These are phyloP conservation scores for Rhizopogon vesiculosus DNA, from an alignment of 768 basidiomycete genomes.

Conservation along the genomic window DNA sequence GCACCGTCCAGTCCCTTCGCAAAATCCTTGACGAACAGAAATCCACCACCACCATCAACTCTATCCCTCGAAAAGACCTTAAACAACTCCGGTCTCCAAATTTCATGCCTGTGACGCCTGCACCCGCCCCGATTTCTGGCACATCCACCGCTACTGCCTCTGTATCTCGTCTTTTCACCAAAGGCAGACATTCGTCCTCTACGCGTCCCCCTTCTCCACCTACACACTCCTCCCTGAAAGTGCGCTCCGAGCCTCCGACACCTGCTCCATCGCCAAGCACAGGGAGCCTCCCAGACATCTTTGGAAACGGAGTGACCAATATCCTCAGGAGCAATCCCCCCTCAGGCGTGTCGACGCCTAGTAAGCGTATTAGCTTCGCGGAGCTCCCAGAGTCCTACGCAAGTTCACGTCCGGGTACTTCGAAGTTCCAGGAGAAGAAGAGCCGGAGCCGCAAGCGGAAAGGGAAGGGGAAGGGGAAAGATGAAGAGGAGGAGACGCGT, in stretches of 20 bases:
- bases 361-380: conserved; percentile 74
- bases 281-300: conserved; percentile 20
- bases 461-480: conserved; percentile 30
- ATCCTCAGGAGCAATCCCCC: conserved; percentile 36
- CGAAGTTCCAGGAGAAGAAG: conserved; percentile 30
- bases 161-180: conserved; percentile 72
- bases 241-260: conserved; percentile 31
- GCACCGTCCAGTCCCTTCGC: conserved; percentile 60
- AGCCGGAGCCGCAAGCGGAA: conserved; percentile 23
- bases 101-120: conserved; percentile 35
- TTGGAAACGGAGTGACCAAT: conserved; percentile 24
- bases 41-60: conserved; percentile 28
- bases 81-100: conserved; percentile 14
- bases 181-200: conserved; percentile 51
- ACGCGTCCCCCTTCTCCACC: conserved; percentile 63
- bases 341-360: conserved; percentile 52
- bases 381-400: conserved; percentile 67
- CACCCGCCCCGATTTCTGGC: conserved; percentile 51
- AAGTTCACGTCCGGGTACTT: conserved; percentile 26
- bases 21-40: conserved; percentile 58
- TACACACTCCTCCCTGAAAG: conserved; percentile 41
- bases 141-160: conserved; percentile 76
- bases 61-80: conserved; percentile 7
- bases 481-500: conserved; percentile 13
- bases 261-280: conserved; percentile 31